Evolutionary conservation across 371 early-diverging fungal species (phyloP).

Genomic region (Apophysomyces elegans): DNA sequence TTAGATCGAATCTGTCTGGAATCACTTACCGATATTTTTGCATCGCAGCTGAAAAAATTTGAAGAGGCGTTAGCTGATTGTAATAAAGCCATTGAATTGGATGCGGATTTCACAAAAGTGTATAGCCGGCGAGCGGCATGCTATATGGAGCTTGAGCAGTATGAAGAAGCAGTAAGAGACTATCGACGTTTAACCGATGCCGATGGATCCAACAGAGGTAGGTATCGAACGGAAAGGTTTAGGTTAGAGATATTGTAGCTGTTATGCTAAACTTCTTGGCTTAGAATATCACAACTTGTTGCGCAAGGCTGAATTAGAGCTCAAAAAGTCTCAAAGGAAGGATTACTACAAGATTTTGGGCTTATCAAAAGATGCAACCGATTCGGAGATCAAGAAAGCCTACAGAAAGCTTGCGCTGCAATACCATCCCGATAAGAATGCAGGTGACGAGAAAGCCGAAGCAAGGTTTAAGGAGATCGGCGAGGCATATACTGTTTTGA

Average conservation of each 20-base stretch:
- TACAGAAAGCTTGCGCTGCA: conserved; percentile 85
- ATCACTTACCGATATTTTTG: not conserved
- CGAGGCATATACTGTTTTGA: conserved; percentile 79
- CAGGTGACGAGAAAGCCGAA: conserved; percentile 68
- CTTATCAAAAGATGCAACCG: conserved; percentile 76
- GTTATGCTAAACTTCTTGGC: not conserved
- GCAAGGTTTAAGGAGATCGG: conserved; percentile 84
- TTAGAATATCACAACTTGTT: conserved; percentile 65
- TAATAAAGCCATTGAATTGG: conserved; percentile 69
- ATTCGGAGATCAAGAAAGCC: conserved; percentile 91
- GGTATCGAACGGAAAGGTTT: not conserved
- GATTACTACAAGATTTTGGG: conserved; percentile 96
- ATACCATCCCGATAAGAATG: conserved; percentile 88
- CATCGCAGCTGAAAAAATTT: conserved; percentile 59
- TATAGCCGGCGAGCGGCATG: conserved; percentile 82
- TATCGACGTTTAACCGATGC: conserved; percentile 65
- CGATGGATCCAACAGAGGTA: conserved; percentile 67
- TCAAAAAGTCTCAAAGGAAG: conserved; percentile 78
- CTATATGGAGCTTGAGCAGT: conserved; percentile 74
- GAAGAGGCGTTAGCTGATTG: conserved; percentile 71
- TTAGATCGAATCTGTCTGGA: not conserved
- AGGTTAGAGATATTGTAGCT: not conserved
- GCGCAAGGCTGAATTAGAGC: conserved; percentile 74
- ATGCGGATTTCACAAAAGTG: conserved; percentile 68
- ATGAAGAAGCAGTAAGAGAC: conserved; percentile 82